Evolutionary conservation across 108 stramenopile genomes (phyloP).

Genomic region (Skeletonema costatum): DNA sequence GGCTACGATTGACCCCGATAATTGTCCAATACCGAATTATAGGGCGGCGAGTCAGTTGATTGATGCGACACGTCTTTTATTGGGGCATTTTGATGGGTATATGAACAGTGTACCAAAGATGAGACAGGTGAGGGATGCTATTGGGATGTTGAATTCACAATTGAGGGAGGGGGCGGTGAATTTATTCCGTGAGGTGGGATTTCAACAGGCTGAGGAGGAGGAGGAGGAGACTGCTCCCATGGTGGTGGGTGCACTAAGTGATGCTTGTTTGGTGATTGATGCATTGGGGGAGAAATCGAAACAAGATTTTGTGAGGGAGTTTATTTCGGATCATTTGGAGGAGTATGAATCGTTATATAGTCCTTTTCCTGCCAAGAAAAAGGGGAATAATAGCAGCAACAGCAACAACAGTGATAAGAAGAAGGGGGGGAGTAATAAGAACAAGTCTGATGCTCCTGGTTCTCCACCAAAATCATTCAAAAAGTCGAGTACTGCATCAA

Average conservation of each 20-base stretch:
- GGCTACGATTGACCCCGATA: conserved; percentile 31
- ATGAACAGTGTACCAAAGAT: conserved; percentile 67
- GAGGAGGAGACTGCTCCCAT: conserved; percentile 41
- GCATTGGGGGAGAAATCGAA: conserved; percentile 86
- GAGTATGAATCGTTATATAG: conserved; percentile 81
- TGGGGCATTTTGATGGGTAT: conserved; percentile 85
- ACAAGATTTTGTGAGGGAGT: conserved; percentile 70
- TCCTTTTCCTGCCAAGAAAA: conserved; percentile 33
- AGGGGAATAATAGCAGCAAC: conserved; percentile 14
- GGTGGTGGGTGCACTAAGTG: conserved; percentile 66
- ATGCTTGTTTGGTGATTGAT: conserved; percentile 94
- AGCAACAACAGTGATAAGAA: background rate
- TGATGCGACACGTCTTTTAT: conserved; percentile 89
- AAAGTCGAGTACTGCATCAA: conserved; percentile 12
- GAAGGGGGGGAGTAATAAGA: no score
- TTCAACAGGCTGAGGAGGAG: conserved; percentile 37
- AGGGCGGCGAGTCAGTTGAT: conserved; percentile 89
- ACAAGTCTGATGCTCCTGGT: background rate
- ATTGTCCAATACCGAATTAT: conserved; percentile 73
- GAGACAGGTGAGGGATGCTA: conserved; percentile 62
- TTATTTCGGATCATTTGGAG: conserved; percentile 86
- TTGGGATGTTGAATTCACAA: conserved; percentile 58
- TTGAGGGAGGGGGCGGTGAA: conserved; percentile 63
- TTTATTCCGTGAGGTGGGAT: conserved; percentile 68
- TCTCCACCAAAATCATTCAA: conserved; percentile 64